A percentile compares a stretch with the other conserved stretches of the same genome.
Evolutionary conservation across 768 basidiomycete genomes (phyloP).

Genomic region (Suillus americanus): DNA sequence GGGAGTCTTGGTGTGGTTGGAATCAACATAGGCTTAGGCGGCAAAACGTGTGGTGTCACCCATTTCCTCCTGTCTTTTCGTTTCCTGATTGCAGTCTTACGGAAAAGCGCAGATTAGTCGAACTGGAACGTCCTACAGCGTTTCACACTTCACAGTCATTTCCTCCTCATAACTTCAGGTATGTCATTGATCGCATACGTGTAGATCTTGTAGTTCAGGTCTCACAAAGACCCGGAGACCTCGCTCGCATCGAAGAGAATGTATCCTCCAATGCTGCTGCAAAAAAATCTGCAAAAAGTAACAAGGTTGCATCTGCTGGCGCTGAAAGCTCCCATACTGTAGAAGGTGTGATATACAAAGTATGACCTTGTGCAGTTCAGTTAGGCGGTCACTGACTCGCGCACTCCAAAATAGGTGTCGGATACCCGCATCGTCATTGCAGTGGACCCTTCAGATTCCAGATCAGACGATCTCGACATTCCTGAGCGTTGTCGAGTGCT

Average conservation of each 20-base stretch:
- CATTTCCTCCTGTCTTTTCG: background rate
- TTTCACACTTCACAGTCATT: constrained; percentile 71
- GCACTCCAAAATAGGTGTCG: constrained; percentile 53
- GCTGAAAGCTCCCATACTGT: constrained; percentile 37
- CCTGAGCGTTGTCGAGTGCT: constrained; percentile 84
- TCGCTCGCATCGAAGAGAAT: constrained; percentile 82
- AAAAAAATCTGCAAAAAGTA: constrained; percentile 46
- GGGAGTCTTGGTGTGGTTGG: constrained; percentile 68
- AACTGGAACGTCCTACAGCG: constrained; percentile 80
- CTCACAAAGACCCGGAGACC: constrained; percentile 72
- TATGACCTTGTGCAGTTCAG: constrained; percentile 21
- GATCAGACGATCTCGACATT: constrained; percentile 67
- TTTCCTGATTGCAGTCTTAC: constrained; percentile 18
- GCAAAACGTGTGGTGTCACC: constrained; percentile 68
- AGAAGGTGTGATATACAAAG: constrained; percentile 90
- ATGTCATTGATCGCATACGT: constrained; percentile 19
- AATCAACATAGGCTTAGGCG: constrained; percentile 85
- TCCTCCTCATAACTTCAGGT: constrained; percentile 88
- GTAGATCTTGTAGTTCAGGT: background rate
- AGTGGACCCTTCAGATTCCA: constrained; percentile 60
- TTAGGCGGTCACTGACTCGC: background rate
- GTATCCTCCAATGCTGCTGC: constrained; percentile 36
- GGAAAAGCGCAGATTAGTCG: constrained; percentile 67
- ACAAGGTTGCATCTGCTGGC: constrained; percentile 34
- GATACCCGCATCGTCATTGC: constrained; percentile 83